Evolutionary conservation across 2,329 filamentous ascomycete genomes (phyloP), one percentile per base, ranked within the genome.

Genomic region (Xylariaceae sp.): DNA sequence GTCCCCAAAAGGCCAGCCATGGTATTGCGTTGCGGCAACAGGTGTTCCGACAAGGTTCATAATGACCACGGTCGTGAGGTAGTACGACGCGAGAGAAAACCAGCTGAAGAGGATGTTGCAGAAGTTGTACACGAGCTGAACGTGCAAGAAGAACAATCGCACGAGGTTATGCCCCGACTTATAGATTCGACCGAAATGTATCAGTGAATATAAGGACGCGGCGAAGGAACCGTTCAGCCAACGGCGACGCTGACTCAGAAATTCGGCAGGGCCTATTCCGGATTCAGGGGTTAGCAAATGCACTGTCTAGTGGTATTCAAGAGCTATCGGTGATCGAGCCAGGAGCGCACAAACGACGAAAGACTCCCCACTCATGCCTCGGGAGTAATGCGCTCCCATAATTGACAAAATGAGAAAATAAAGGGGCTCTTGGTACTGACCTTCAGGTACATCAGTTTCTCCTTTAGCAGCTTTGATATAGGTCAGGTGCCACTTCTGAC

Each of bases 171-270:
- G 93, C 44, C 93, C 92, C 81, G 93, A 95, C 16, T n/a, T 40
- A 84, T 97, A 97, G 88, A 96, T 93, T 65, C 93, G 89, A 40
- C 90, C 89, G 70, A 97, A 97, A 74, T 97, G 93, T 89, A 97
- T 96, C 62, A 96, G 83, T 26, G 93, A 89, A 79, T 97, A 97
- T 73, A 97, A 87, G 75, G 89, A 90, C 73, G 93, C 93, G 50
- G 93, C 93, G 71, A 97, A 97, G 2, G 93, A 97, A 81, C 93
- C 93, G 82, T 97, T 97, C 65, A 97, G 80, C 93, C 93, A 97
- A 80, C 93, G 89, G 81, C 93, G 88, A 83, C 93, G 90, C 78
- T 97, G 93, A 61, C 89, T 89, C 77, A 97, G 97, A 76, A 97
- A 96, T 74, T 97, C 93, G 32, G 93, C 80, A 59, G 91, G 92